Base-by-base conservation (phyloP, 2,329 filamentous ascomycete species). In the Rhytidhysteron rufulum region DNA sequence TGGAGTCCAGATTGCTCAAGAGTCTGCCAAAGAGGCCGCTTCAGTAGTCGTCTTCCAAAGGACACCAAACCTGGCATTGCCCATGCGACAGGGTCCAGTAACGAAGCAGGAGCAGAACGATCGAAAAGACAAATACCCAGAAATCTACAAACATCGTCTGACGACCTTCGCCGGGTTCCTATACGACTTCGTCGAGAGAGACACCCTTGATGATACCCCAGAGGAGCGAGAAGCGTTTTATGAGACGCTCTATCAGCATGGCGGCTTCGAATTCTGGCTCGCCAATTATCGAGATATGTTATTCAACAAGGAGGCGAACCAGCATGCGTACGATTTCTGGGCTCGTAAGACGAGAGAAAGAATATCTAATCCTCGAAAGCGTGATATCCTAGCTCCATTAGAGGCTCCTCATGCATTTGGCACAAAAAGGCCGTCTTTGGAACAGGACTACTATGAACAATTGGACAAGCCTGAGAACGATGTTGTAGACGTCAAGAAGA, bases 1-100 rank as follows among this genome's bases (percentile, higher is more conserved):
- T 0, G 82, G 81, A 1, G 74, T 85, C 2, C 82, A 85, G 49
- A 75, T 83, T 31, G 72, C 75, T 1, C 82, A 86, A 47, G 79
- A 78, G 39, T 77, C 75, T 59, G 77, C 73, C 2, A 74, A 74
- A 2, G 55, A 69, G 10, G 78, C 73, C 0, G 71, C 67, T 5
- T 61, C 55, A 25, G 40, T 86, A 1, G 71, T 66, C 3, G 77
- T 86, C 25, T 84, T 85, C 58, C 80, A 85, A 51, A 73, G 83
- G 9, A 85, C 80, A 1, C 82, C 83, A 0, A 86, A 85, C 43
- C 65, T 83, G 5, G 79, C 78, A 0, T 51, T 85, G 0, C 80
- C 81, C 0, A 83, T 86, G 78, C 68, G 72, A 2, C 71, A 74
- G 42, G 62, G 67, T 2, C 30, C 63, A 1, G 63, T 82, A 20